These are phyloP conservation scores for Pichia sp. DNA, from an alignment of 1,139 yeast species.

Conservation along the genomic window DNA sequence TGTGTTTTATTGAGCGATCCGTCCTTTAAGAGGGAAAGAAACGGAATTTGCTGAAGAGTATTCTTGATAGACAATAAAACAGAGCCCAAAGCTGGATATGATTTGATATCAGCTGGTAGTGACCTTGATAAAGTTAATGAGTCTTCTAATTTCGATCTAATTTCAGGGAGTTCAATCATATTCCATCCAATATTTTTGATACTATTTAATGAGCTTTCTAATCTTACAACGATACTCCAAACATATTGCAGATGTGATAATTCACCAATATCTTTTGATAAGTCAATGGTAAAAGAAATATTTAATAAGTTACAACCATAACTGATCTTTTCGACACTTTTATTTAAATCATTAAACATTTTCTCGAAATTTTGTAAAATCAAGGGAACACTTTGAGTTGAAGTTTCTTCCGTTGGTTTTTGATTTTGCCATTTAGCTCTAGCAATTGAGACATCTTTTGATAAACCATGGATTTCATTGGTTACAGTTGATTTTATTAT, in stretches of 20 bases:
- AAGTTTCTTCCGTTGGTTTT: conserved; percentile 38
- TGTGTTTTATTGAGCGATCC: conserved; percentile 62
- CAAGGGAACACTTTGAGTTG: conserved; percentile 47
- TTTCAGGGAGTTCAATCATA: conserved; percentile 39
- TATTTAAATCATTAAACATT: conserved; percentile 24
- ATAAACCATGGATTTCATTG: conserved; percentile 9
- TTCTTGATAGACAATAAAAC: conserved; percentile 43
- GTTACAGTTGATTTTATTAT: conserved; percentile 27
- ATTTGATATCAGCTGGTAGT: conserved; percentile 56
- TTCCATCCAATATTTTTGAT: conserved; percentile 47
- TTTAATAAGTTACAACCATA: conserved; percentile 41
- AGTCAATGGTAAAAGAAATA: conserved; percentile 31
- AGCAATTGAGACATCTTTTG: neutral
- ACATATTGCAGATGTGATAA: conserved; percentile 52
- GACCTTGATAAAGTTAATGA: conserved; percentile 42
- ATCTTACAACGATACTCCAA: conserved; percentile 57
- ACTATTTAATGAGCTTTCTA: conserved; percentile 36
- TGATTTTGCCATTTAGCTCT: conserved; percentile 40
- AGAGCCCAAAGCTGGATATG: conserved; percentile 63
- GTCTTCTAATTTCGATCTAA: conserved; percentile 49
- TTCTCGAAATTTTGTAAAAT: conserved; percentile 40
- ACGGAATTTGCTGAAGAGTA: conserved; percentile 35
- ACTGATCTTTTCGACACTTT: conserved; percentile 29
- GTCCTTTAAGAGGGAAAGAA: conserved; percentile 47
- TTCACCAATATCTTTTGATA: conserved; percentile 39